Percentiles rank a stretch among this genome's conserved stretches.
These are phyloP conservation scores for Theileria annulata DNA, from an alignment of 169 alveolate species.

Conservation along the genomic window DNA sequence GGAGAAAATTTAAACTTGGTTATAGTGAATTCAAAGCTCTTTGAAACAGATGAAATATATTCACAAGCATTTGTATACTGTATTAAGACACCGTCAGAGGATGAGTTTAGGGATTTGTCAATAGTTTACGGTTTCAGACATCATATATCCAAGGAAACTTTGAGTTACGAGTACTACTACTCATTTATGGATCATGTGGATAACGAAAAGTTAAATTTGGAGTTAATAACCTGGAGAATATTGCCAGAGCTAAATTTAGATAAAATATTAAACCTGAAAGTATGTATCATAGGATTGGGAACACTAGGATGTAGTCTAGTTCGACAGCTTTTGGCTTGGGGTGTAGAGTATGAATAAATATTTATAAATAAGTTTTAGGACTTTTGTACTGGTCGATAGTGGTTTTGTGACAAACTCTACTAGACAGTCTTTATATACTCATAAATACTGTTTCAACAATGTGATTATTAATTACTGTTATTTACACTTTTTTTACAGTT, in stretches of 20 bases:
- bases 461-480: not conserved
- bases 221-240: constrained; percentile 73
- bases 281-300: constrained; percentile 74
- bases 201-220: constrained; percentile 63
- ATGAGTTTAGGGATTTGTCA: not conserved
- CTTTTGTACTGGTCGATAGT: constrained; percentile 64
- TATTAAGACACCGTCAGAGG: constrained; percentile 5
- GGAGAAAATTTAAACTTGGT: constrained; percentile 9
- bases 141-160: not conserved
- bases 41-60: not conserved
- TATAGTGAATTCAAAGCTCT: not conserved
- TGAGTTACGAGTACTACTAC: constrained; percentile 18
- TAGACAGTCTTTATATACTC: constrained; percentile 68
- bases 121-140: constrained; percentile 2
- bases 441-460: constrained; percentile 22
- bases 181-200: constrained; percentile 47
- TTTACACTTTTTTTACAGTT: not conserved
- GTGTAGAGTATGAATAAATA: constrained; percentile 39
- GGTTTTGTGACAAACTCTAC: constrained; percentile 66
- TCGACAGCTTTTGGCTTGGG: constrained; percentile 75
- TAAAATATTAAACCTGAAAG: constrained; percentile 45
- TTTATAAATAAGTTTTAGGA: not conserved
- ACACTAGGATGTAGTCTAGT: constrained; percentile 75
- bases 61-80: constrained; percentile 2
- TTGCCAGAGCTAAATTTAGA: constrained; percentile 63